Conservation (phyloP, 192 early-diverging fungal genomes). For the Podila epicladia region DNA sequence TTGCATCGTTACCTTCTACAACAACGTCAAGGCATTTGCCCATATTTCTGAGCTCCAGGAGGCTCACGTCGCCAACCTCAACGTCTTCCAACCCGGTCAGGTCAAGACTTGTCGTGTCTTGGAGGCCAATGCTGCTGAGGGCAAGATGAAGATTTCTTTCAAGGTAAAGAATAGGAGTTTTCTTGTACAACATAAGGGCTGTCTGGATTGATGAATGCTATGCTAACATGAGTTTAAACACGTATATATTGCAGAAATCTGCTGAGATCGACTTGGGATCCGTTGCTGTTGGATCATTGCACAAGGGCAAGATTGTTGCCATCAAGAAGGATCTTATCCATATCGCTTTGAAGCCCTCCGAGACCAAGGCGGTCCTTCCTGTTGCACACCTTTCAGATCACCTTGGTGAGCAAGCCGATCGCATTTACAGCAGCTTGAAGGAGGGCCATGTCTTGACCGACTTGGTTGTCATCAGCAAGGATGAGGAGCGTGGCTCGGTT, state of each 20-base stretch:
- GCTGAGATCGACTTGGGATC: conserved; percentile 53
- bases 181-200: neutral
- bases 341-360: conserved; percentile 67
- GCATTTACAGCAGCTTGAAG: conserved; percentile 50
- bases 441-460: conserved; percentile 59
- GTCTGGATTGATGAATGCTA: neutral
- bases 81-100: conserved; percentile 71
- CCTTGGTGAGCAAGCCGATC: conserved; percentile 52
- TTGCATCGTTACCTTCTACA: conserved; percentile 82
- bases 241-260: conserved; percentile 16
- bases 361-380: conserved; percentile 62
- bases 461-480: conserved; percentile 66
- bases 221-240: neutral
- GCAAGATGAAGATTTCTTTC: conserved; percentile 65
- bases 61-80: conserved; percentile 53
- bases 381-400: conserved; percentile 78
- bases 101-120: conserved; percentile 82
- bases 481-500: conserved; percentile 56
- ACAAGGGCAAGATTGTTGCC: conserved; percentile 65
- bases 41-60: conserved; percentile 72
- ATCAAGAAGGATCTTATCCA: conserved; percentile 58
- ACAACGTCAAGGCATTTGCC: conserved; percentile 74
- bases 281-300: conserved; percentile 48
- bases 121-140: conserved; percentile 60
- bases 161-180: conserved; percentile 9